phyloP scores from a whole-genome alignment of 768 basidiomycete genomes.

The Boletus huronensis region DNA sequence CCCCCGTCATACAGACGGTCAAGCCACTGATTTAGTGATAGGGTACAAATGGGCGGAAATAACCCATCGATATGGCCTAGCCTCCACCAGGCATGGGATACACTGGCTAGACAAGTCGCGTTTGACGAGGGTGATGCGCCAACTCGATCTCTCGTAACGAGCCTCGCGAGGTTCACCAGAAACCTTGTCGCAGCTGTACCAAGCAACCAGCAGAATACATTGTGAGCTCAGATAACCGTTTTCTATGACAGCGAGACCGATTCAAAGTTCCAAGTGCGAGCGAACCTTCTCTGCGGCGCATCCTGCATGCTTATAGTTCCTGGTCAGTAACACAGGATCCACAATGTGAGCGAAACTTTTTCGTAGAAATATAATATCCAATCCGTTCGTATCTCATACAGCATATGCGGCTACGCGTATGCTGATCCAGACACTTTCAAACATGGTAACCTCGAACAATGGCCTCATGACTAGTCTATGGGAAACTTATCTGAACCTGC shows the following conservation, averaged over 20 bases:
- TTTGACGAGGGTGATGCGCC: constrained; percentile 30
- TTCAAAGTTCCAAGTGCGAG: constrained; percentile 47
- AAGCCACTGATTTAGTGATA: constrained; percentile 15
- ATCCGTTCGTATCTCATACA: constrained; percentile 27
- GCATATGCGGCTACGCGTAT: constrained; percentile 63
- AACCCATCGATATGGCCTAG: constrained; percentile 52
- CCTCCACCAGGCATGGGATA: constrained; percentile 54
- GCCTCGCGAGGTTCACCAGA: constrained; percentile 73
- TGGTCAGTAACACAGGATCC: constrained; percentile 66
- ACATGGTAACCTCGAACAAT: constrained; percentile 76
- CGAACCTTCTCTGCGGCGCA: constrained; percentile 64
- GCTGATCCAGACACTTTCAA: constrained; percentile 76
- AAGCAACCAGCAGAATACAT: constrained; percentile 66
- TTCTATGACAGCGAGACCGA: neutral
- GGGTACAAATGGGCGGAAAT: constrained; percentile 34
- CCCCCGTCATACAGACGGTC: neutral
- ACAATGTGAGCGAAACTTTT: constrained; percentile 42
- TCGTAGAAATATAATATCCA: neutral
- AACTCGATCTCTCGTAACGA: constrained; percentile 42
- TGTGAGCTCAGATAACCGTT: constrained; percentile 46
- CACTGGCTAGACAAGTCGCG: constrained; percentile 33
- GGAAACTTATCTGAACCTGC: constrained; percentile 60
- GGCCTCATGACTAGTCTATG: constrained; percentile 53
- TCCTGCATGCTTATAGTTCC: constrained; percentile 73
- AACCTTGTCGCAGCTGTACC: constrained; percentile 78